phyloP scores from a whole-genome alignment of 2,329 filamentous ascomycete species.

The Dissoconium aciculare region DNA sequence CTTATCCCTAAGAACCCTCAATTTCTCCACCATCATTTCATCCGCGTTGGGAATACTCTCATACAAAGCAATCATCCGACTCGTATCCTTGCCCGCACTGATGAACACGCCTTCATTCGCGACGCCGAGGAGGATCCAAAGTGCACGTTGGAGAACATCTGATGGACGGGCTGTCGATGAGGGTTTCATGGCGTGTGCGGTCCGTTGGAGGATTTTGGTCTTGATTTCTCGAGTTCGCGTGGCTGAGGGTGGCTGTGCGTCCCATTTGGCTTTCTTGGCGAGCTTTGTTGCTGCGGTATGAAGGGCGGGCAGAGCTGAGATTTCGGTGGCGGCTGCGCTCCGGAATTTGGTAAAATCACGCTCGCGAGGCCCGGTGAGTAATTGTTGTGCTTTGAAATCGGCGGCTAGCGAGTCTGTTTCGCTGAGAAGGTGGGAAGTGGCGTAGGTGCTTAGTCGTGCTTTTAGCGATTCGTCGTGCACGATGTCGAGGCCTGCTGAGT shows the following conservation, averaged over 20 bases:
- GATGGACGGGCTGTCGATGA: constrained; percentile 16
- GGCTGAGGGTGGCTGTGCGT: constrained; percentile 9
- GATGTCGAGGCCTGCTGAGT: constrained; percentile 14
- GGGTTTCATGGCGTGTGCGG: constrained; percentile 12
- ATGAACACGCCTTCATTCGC: constrained; percentile 18
- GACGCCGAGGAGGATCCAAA: constrained; percentile 21
- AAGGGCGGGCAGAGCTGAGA: constrained; percentile 14
- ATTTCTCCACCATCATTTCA: constrained; percentile 11
- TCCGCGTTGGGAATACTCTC: constrained; percentile 14
- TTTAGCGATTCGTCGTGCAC: constrained; percentile 16
- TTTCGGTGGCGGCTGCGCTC: constrained; percentile 10
- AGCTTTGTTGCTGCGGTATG: constrained; percentile 14
- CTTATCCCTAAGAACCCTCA: constrained; percentile 18
- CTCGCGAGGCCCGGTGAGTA: constrained; percentile 10
- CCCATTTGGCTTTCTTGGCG: constrained; percentile 16
- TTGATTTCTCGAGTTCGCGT: constrained; percentile 11
- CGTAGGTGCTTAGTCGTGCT: constrained; percentile 16
- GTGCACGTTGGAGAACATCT: constrained; percentile 22
- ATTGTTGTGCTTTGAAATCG: constrained; percentile 10
- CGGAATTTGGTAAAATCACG: constrained; percentile 19
- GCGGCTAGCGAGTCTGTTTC: constrained; percentile 10
- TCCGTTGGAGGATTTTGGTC: constrained; percentile 11
- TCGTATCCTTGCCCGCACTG: constrained; percentile 24
- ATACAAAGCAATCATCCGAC: constrained; percentile 22
- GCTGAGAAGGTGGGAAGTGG: constrained; percentile 15